Base-by-base conservation (phyloP, 1,284 basidiomycete genomes). In the Leccinum griseonigrum region DNA sequence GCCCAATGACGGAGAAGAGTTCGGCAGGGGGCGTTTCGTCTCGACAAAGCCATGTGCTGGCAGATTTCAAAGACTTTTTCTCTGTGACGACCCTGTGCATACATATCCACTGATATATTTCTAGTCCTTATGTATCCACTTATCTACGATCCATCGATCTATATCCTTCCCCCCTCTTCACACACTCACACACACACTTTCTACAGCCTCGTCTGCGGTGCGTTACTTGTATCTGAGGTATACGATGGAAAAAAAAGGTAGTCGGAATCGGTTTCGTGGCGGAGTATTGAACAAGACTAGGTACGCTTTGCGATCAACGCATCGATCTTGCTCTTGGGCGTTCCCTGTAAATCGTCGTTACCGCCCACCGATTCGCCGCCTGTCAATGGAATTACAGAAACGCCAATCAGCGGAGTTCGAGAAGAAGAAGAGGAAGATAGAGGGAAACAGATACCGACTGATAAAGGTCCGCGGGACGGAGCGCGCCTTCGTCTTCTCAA, bases 391-490 rank as follows among this genome's bases (percentile, higher is more conserved):
- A 48, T 48, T 22, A 6, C 46, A 14, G 26, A 4, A 3, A 1
- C 22, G n/a, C 3, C 3, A 22, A n/a, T 60, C 8, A 65, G 14
- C 10, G 10, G 3, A 31, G n/a, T 32, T 53, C 10, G 6, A 4
- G 16, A 52, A 52, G 16, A 51, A 16, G 14, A 28, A 51, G 26
- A 29, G 13, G 50, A 51, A 51, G 16, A 10, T 28, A 9, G 11
- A 7, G 26, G 14, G 18, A 8, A 31, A 61, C 14, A 1, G 14
- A 32, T 5, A 58, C 70, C 0, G 14, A 74, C 70, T 63, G 57
- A 72, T 74, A 28, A 74, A 72, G 6, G 63, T 72, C 34, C 71
- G 61, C 11, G 70, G 70, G 22, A 72, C 70, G 3, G 73, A 68
- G 18, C 71, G 68, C 3, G 46, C 71, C 1, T 63, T 61, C 0